Percentiles rank a stretch among this genome's conserved stretches.
Conservation (phyloP, 2,329 filamentous ascomycete species). For the Westerdykella sp. region DNA sequence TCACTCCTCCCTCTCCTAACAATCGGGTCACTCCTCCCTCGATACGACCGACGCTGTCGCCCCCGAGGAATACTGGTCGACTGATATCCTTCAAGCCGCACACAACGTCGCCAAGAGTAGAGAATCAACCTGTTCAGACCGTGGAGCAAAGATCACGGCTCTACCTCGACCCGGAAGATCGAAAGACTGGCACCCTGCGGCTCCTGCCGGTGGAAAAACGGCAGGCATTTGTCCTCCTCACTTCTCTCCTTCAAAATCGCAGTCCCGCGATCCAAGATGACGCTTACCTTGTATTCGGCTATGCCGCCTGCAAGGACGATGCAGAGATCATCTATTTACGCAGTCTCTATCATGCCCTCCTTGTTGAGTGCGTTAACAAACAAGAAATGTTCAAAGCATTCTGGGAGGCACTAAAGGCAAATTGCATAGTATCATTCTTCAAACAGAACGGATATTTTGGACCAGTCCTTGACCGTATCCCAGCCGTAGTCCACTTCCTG, state of each 20-base stretch:
- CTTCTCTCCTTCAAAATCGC: background rate
- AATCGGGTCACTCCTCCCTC: background rate
- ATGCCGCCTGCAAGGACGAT: slow-evolving; percentile 2
- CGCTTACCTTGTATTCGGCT: slow-evolving; percentile 17
- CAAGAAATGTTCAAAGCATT: slow-evolving; percentile 7
- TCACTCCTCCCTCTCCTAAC: background rate
- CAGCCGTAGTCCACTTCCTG: slow-evolving; percentile 11
- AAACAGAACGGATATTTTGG: slow-evolving; percentile 5
- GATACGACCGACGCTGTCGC: background rate
- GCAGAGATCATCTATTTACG: slow-evolving; percentile 6
- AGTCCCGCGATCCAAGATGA: background rate
- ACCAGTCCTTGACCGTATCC: background rate
- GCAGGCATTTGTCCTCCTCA: slow-evolving; percentile 1
- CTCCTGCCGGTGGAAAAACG: slow-evolving; percentile 5
- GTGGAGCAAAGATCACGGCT: slow-evolving; percentile 1
- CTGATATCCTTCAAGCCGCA: background rate
- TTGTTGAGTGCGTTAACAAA: background rate
- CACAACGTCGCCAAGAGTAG: background rate
- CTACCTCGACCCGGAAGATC: slow-evolving; percentile 5
- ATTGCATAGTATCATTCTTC: slow-evolving; percentile 7
- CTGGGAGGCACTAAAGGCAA: slow-evolving; percentile 3
- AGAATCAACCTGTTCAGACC: background rate
- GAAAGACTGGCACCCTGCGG: slow-evolving; percentile 7
- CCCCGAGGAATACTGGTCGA: background rate
- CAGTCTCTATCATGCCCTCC: slow-evolving; percentile 7